Base-by-base conservation (phyloP, 1,284 basidiomycete genomes). In the Jaminaea rosea region DNA sequence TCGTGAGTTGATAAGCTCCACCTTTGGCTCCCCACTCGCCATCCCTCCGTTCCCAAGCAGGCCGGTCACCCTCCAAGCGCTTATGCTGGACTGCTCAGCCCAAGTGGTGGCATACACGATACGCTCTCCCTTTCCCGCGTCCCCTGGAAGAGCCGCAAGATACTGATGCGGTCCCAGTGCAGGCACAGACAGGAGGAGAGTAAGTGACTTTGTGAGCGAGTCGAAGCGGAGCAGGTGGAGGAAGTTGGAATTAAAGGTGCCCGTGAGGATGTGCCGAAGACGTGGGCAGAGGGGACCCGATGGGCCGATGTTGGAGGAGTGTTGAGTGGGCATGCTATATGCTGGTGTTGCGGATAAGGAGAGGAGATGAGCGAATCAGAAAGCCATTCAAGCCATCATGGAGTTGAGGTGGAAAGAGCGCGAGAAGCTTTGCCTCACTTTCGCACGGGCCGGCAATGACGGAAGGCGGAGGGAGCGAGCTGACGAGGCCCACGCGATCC, bases 81-180 rank as follows among this genome's bases (percentile, higher is more conserved):
- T 59, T 0, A 72, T 47, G 9, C 49, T 49, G 2, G 55, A 50
- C 10, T 48, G 28, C 27, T 24, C 4, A 3, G 44, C 58, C 69
- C 69, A 72, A 1, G 63, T 69, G 1, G 69, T 72, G 0, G 65
- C 69, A 48, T 69, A 72, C 4, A 69, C 49, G 1, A 51, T 59
- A 11, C 39, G 39, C n/a, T 21, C 21, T 4, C 34, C 34, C 6
- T 21, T 36, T 15, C 34, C 10, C 3, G 4, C 10, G 34, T n/a
- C n/a, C 9, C 34, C 34, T 15, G n/a, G n/a, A 21, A 59, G 32
- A n/a, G n/a, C n/a, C 0, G 65, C 50, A 10, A 69, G 9, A 58
- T 26, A n/a, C 36, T 46, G 48, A 46, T 42, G 48, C 3, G 34
- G 48, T 11, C 48, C 34, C 34, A n/a, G 17, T 24, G 48, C 49